Evolutionary conservation across 73 alveolate species (phyloP).

Genomic region (Tetrahymena thermophila): DNA sequence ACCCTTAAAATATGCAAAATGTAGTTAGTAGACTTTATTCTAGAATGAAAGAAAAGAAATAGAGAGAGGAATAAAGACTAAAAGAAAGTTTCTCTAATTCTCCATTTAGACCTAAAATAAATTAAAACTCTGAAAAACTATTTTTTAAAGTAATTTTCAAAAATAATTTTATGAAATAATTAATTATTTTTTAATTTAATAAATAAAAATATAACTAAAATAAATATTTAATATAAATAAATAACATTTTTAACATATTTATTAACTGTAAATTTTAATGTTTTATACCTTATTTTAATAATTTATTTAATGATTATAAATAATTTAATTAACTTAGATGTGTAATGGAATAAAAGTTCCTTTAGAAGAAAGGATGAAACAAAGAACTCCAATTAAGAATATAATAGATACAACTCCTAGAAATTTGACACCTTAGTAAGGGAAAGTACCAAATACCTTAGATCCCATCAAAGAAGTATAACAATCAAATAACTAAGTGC

Average conservation of each 20-base stretch:
- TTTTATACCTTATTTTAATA: too few relatives aligned
- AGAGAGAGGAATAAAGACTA: background rate
- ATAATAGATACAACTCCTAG: background rate
- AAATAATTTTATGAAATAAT: background rate
- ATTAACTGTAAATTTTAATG: too few relatives aligned
- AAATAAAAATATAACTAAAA: too few relatives aligned
- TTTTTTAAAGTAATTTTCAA: background rate
- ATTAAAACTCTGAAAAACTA: background rate
- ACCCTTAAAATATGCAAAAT: background rate
- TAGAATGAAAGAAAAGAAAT: background rate
- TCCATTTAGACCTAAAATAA: background rate
- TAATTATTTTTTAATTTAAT: too few relatives aligned
- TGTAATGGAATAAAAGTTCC: background rate
- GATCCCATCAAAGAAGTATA: background rate
- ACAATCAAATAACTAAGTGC: background rate
- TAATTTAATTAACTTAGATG: background rate
- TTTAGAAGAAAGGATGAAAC: background rate
- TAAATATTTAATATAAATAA: too few relatives aligned
- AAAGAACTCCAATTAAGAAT: background rate
- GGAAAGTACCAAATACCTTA: background rate
- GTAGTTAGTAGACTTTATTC: background rate
- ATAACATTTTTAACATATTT: too few relatives aligned
- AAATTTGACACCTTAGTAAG: background rate
- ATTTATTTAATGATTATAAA: too few relatives aligned
- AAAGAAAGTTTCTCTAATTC: background rate